Evolutionary conservation across 495 filamentous ascomycete genomes (phyloP).

Genomic region (Cenococcum geophilum): DNA sequence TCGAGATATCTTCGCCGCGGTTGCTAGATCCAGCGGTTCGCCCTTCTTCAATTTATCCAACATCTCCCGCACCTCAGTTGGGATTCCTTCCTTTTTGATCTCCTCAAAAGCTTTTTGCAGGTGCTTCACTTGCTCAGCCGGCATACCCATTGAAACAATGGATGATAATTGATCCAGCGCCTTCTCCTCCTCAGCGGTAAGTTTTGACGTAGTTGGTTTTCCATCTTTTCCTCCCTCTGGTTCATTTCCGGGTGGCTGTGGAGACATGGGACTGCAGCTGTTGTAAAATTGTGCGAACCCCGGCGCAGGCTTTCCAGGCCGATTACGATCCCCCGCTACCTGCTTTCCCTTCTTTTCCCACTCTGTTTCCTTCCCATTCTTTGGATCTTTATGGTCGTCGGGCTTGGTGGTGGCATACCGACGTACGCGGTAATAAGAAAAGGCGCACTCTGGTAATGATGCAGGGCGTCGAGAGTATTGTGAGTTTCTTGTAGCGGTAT

Average conservation of each 20-base stretch:
- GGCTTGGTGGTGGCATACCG: slow-evolving; percentile 41
- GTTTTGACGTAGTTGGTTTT: slow-evolving; percentile 19
- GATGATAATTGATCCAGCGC: slow-evolving; percentile 41
- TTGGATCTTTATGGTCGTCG: slow-evolving; percentile 23
- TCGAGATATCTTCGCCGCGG: slow-evolving; percentile 47
- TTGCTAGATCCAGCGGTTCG: slow-evolving; percentile 44
- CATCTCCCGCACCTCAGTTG: slow-evolving; percentile 45
- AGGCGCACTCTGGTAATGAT: slow-evolving; percentile 36
- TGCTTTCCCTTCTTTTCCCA: neutral
- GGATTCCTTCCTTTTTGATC: slow-evolving; percentile 50
- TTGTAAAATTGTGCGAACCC: slow-evolving; percentile 4
- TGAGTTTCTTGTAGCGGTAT: slow-evolving; percentile 16
- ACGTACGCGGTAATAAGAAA: slow-evolving; percentile 45
- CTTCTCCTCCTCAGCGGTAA: slow-evolving; percentile 40
- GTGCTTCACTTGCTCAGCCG: slow-evolving; percentile 39
- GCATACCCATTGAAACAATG: slow-evolving; percentile 46
- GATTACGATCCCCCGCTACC: slow-evolving; percentile 21
- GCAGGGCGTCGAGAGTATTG: slow-evolving; percentile 5
- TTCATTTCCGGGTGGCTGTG: neutral
- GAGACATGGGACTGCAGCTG: neutral
- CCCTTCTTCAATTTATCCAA: slow-evolving; percentile 42
- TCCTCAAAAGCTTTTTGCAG: slow-evolving; percentile 41
- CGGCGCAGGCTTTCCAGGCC: slow-evolving; percentile 8
- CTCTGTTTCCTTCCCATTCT: slow-evolving; percentile 16
- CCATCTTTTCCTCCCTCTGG: slow-evolving; percentile 12